Evolutionary conservation across 129 eudicot genomes (phyloP).

Genomic region (Flaveria trinervia): DNA sequence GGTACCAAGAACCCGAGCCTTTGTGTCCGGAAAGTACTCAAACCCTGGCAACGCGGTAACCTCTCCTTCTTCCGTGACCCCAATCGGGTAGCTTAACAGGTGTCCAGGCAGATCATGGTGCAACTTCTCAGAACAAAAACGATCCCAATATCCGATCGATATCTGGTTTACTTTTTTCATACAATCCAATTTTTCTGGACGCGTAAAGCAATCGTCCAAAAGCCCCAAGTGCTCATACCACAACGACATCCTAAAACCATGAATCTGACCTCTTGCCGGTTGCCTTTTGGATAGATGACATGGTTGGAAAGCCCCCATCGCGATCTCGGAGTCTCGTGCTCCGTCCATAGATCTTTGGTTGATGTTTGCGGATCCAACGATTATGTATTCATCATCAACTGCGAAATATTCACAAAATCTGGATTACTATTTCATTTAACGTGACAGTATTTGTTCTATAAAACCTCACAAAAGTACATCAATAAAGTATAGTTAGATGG

Average conservation of each 20-base stretch:
- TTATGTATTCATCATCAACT: conserved; percentile 90
- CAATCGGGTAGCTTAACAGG: conserved; percentile 61
- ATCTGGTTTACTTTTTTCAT: conserved; percentile 50
- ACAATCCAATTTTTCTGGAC: conserved; percentile 52
- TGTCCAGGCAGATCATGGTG: conserved; percentile 67
- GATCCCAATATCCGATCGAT: conserved; percentile 61
- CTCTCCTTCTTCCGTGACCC: conserved; percentile 53
- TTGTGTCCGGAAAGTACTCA: conserved; percentile 67
- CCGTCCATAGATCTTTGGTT: conserved; percentile 89
- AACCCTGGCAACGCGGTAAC: conserved; percentile 59
- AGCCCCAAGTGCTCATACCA: conserved; percentile 86
- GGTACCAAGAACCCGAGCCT: conserved; percentile 65
- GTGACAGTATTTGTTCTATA: too few species aligned
- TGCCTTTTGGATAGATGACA: conserved; percentile 48
- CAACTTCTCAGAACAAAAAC: conserved; percentile 45
- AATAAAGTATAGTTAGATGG: too few species aligned
- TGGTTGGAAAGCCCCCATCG: conserved; percentile 92
- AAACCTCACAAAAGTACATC: too few species aligned
- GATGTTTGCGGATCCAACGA: conserved; percentile 81
- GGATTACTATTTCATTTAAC: too few species aligned
- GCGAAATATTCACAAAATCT: conserved; percentile 4
- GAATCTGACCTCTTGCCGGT: conserved; percentile 68
- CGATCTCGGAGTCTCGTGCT: conserved; percentile 82
- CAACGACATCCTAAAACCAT: conserved; percentile 72
- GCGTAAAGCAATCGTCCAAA: conserved; percentile 48